A percentile compares a stretch with the other conserved stretches of the same genome.
phyloP scores from a whole-genome alignment of 2,329 filamentous ascomycete species.

The Fusarium tuaranense region DNA sequence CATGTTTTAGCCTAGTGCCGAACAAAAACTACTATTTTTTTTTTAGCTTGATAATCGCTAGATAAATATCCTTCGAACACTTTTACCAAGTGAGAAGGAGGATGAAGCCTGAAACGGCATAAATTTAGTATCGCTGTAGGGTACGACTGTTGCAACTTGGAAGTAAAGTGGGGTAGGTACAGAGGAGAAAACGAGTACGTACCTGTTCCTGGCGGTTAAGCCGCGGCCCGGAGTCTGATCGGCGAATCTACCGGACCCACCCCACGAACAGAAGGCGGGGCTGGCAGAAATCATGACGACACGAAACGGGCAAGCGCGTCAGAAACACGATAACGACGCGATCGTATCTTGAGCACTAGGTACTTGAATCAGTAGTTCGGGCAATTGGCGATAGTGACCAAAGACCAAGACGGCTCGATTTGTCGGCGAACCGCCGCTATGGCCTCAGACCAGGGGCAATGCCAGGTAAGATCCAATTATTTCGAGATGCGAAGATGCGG shows the following conservation, averaged over 20 bases:
- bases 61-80: not conserved
- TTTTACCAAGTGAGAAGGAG: not conserved
- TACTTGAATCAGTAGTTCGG: not conserved
- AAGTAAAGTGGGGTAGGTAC: not conserved
- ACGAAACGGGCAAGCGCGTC: not conserved
- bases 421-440: not conserved
- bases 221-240: not conserved
- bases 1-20: not conserved
- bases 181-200: not conserved
- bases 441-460: conserved; percentile 9
- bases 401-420: not conserved
- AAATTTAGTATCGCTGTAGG: not conserved
- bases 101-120: not conserved
- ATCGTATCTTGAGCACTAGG: not conserved
- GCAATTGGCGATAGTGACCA: not conserved
- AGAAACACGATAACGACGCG: not conserved
- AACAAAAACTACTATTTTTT: not conserved
- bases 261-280: not conserved
- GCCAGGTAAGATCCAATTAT: not conserved
- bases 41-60: not conserved
- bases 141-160: not conserved
- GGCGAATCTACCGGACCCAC: not conserved
- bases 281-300: not conserved
- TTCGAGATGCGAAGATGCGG: fast-evolving
- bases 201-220: not conserved